These are phyloP conservation scores for Oenanthe javanica DNA, from an alignment of 140 eudicot genomes.

Conservation along the genomic window DNA sequence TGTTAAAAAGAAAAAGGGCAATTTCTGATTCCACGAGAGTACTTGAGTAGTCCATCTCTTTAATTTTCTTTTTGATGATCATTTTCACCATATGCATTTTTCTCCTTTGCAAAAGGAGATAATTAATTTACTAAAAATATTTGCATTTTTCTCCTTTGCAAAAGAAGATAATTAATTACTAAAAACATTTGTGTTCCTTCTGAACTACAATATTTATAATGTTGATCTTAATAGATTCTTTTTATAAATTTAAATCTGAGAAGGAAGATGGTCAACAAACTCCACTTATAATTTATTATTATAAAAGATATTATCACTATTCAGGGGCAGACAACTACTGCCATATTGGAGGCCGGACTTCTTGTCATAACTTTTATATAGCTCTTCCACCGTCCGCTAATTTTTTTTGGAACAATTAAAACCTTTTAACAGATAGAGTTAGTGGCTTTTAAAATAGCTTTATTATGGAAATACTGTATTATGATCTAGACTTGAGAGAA, in stretches of 20 bases:
- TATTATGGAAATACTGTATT: background rate
- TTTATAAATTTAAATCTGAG: no score
- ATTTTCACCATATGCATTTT: background rate
- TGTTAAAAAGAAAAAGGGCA: no score
- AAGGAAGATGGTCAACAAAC: background rate
- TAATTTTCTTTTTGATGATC: no score
- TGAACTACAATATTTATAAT: no score
- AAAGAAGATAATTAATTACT: background rate
- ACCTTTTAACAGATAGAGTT: no score
- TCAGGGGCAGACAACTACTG: background rate
- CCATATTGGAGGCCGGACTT: background rate
- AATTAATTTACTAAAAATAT: no score
- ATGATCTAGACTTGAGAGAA: background rate
- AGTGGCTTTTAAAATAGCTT: background rate
- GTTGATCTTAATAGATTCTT: no score
- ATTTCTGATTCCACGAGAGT: no score
- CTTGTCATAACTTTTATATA: background rate
- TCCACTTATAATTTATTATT: background rate
- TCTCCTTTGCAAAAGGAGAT: background rate
- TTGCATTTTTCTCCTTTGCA: background rate
- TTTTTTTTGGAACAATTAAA: no score
- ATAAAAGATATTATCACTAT: no score
- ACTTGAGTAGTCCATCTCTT: no score
- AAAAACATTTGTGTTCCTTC: no score
- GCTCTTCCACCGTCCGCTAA: background rate